phyloP scores from a whole-genome alignment of 1,139 yeast genomes.

The Kurtzmaniella quercitrusa region DNA sequence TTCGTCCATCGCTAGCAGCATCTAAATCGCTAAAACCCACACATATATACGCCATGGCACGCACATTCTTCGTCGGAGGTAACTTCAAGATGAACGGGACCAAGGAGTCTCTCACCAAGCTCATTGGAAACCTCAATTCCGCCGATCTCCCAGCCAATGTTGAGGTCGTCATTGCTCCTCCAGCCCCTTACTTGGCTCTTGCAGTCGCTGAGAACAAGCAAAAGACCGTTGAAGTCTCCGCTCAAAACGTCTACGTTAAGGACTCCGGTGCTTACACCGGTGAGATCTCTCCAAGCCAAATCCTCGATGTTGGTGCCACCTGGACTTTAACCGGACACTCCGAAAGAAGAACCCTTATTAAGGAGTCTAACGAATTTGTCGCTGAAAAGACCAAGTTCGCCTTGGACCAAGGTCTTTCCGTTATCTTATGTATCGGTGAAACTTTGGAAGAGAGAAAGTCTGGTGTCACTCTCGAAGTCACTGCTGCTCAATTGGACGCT shows the following conservation, averaged over 20 bases:
- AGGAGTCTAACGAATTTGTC: conserved; percentile 86
- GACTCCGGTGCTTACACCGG: conserved; percentile 97
- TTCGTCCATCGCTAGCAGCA: not conserved
- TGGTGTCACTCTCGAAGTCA: conserved; percentile 79
- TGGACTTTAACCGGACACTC: conserved; percentile 99
- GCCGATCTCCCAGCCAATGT: conserved; percentile 70
- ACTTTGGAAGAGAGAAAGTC: conserved; percentile 92
- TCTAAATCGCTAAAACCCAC: not conserved
- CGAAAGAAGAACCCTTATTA: conserved; percentile 93
- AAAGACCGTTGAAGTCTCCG: conserved; percentile 73
- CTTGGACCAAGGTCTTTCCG: conserved; percentile 79
- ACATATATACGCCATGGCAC: conserved; percentile 48
- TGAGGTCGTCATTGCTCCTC: conserved; percentile 95
- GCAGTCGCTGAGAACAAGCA: conserved; percentile 69
- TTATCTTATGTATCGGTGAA: conserved; percentile 96
- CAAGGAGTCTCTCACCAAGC: conserved; percentile 75
- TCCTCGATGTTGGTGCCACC: conserved; percentile 86
- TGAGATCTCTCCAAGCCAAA: conserved; percentile 84
- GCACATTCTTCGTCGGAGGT: conserved; percentile 97
- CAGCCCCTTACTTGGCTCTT: conserved; percentile 83
- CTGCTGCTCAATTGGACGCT: conserved; percentile 88
- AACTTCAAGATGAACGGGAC: conserved; percentile 99
- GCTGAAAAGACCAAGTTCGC: conserved; percentile 96
- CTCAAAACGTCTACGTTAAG: conserved; percentile 87
- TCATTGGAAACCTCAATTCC: conserved; percentile 77